These are phyloP conservation scores for Lentithecium fluviatile DNA, from an alignment of 495 filamentous ascomycete genomes.

Conservation along the genomic window DNA sequence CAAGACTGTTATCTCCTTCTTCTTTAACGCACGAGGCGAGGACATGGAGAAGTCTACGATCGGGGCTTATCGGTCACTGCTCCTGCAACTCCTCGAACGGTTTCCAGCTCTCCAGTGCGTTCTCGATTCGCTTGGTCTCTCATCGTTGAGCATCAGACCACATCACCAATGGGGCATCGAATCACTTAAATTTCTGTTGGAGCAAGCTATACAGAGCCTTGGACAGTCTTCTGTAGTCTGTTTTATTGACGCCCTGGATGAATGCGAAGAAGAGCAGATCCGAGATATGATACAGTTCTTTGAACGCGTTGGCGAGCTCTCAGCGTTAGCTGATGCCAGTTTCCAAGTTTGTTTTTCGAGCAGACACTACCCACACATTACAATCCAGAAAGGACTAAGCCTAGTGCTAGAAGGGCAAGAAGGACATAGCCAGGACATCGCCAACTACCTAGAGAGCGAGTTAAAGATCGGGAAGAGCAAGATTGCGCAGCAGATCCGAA, in stretches of 20 bases:
- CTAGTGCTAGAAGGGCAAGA: constrained; percentile 37
- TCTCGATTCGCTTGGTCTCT: neutral
- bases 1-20: constrained; percentile 39
- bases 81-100: constrained; percentile 24
- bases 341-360: too few species aligned
- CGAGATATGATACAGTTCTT: constrained; percentile 21
- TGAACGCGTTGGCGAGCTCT: constrained; percentile 5
- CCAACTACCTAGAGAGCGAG: too few species aligned
- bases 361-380: constrained; percentile 53
- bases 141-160: neutral
- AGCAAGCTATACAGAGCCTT: constrained; percentile 5
- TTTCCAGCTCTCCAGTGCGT: constrained; percentile 8
- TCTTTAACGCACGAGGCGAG: constrained; percentile 46
- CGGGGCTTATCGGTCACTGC: constrained; percentile 26
- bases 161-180: constrained; percentile 15
- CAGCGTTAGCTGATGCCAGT: neutral
- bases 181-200: constrained; percentile 14
- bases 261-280: constrained; percentile 20
- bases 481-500: constrained; percentile 8
- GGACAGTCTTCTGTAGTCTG: neutral
- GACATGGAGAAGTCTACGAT: constrained; percentile 28
- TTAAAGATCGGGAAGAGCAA: constrained; percentile 22
- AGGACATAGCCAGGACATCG: too few species aligned
- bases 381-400: constrained; percentile 37
- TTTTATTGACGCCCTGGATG: constrained; percentile 30